A percentile compares a stretch with the other conserved stretches of the same genome.
phyloP scores from a whole-genome alignment of 306 rosid species.

The Coriaria nepalensis region DNA sequence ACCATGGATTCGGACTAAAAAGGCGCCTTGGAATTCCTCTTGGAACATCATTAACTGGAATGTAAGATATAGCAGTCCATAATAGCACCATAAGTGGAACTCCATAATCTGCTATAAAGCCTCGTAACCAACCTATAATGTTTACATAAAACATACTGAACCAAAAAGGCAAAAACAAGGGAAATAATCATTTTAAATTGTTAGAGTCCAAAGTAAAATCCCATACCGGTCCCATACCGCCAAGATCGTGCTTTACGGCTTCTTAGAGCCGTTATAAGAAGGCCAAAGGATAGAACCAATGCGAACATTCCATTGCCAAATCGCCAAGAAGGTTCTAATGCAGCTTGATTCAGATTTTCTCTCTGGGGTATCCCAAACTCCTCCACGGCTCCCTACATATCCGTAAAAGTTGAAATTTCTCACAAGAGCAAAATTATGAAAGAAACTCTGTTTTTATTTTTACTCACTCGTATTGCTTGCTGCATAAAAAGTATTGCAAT shows the following conservation, averaged over 20 bases:
- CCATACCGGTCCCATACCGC: constrained; percentile 87
- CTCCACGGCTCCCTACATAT: constrained; percentile 71
- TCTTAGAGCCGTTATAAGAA: constrained; percentile 61
- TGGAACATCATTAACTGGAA: constrained; percentile 72
- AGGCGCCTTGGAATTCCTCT: constrained; percentile 86
- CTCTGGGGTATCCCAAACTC: constrained; percentile 58
- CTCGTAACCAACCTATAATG: constrained; percentile 59
- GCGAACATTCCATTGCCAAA: constrained; percentile 99
- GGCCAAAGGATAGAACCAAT: constrained; percentile 81
- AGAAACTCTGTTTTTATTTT: background rate
- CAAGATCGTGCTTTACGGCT: constrained; percentile 96
- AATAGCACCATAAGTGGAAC: constrained; percentile 84
- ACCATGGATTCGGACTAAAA: constrained; percentile 97
- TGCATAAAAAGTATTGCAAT: constrained; percentile 97
- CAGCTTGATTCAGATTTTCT: constrained; percentile 40
- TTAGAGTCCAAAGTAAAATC: constrained; percentile 6
- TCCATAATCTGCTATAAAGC: constrained; percentile 85
- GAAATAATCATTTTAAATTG: background rate
- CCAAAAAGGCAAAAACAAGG: background rate
- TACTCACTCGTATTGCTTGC: constrained; percentile 82
- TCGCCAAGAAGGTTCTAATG: constrained; percentile 61
- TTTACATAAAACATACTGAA: constrained; percentile 9
- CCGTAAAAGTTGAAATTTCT: constrained; percentile 11
- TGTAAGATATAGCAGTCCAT: constrained; percentile 84
- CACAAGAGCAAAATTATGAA: constrained; percentile 7